Evolutionary conservation across 2,329 filamentous ascomycete species (phyloP).

Genomic region (Pezicula rhizophila): DNA sequence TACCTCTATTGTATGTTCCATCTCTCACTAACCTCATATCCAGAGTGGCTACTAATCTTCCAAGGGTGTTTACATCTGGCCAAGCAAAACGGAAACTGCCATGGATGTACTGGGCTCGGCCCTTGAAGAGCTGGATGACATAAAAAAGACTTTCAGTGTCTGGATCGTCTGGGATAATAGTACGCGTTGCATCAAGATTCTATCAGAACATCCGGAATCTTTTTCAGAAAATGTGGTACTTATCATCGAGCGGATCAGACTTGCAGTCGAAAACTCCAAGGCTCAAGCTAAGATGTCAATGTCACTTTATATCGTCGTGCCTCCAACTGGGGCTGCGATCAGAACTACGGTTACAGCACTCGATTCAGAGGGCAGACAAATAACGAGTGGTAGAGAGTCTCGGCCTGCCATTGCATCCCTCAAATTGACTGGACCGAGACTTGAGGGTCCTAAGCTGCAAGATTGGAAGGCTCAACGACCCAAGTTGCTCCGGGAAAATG

Average conservation of each 20-base stretch:
- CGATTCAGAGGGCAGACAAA: background rate
- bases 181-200: conserved; percentile 10
- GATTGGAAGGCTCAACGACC: conserved; percentile 13
- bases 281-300: conserved; percentile 12
- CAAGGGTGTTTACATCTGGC: conserved; percentile 19
- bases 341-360: conserved; percentile 6
- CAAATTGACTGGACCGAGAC: conserved; percentile 10
- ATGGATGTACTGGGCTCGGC: conserved; percentile 9
- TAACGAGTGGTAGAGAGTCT: background rate
- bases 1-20: too few relatives aligned
- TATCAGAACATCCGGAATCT: background rate
- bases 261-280: conserved; percentile 13
- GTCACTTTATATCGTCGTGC: conserved; percentile 19
- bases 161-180: conserved; percentile 13
- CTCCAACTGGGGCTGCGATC: conserved; percentile 15
- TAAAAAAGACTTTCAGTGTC: conserved; percentile 13
- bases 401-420: conserved; percentile 2
- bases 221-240: conserved; percentile 4
- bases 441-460: conserved; percentile 7
- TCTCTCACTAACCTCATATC: too few relatives aligned
- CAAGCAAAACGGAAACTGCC: conserved; percentile 6
- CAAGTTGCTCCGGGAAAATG: conserved; percentile 7
- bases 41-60: background rate
- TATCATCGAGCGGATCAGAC: conserved; percentile 17
- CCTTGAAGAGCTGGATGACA: conserved; percentile 16